These are phyloP conservation scores for Umbilicus rupestris DNA, from an alignment of 164 flowering plant genomes.

Conservation along the genomic window DNA sequence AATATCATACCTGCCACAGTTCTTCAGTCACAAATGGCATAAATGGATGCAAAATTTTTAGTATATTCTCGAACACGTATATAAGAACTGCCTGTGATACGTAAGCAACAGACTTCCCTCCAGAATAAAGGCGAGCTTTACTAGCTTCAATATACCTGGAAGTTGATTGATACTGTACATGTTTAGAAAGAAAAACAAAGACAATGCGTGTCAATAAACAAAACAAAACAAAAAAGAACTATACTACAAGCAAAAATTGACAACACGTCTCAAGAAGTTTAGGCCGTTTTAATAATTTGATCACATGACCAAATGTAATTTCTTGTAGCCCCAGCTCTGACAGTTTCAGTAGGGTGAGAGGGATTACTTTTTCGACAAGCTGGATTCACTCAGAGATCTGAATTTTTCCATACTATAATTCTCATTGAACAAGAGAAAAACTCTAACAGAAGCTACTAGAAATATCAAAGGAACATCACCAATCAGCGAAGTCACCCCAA, in stretches of 20 bases:
- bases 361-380: neutral
- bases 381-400: neutral
- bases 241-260: neutral
- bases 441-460: neutral
- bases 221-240: no score
- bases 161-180: constrained; percentile 2
- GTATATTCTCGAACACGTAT: constrained; percentile 71
- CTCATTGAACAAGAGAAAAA: neutral
- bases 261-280: neutral
- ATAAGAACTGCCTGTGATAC: constrained; percentile 72
- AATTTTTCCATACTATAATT: neutral
- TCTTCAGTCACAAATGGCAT: constrained; percentile 98
- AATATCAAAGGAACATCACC: constrained; percentile 32
- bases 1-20: constrained; percentile 75
- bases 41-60: constrained; percentile 86
- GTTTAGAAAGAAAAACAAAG: constrained; percentile 1
- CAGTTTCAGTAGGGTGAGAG: neutral
- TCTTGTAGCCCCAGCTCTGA: neutral
- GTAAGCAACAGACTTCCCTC: constrained; percentile 30
- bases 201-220: neutral
- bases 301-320: neutral
- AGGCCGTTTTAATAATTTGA: neutral
- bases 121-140: constrained; percentile 77
- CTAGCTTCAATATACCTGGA: constrained; percentile 95
- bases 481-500: constrained; percentile 97